A percentile compares a stretch with the other conserved stretches of the same genome.
Conservation (phyloP, 495 filamentous ascomycete species). For the Letharia lupina region DNA sequence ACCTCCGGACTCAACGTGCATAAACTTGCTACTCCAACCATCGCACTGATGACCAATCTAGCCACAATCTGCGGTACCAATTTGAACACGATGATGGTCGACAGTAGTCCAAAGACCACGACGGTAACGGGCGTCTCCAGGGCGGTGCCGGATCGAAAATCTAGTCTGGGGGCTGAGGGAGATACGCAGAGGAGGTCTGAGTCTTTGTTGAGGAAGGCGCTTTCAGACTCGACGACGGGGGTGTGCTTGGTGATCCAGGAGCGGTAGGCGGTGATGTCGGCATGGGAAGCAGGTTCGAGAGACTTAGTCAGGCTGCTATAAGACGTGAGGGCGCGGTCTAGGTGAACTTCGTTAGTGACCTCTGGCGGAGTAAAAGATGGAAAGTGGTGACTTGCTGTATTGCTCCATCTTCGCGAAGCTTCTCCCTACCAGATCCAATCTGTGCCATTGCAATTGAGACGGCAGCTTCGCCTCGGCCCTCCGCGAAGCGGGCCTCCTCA, state of each 20-base stretch:
- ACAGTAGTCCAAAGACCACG: constrained; percentile 45
- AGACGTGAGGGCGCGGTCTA: constrained; percentile 62
- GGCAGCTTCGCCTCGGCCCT: constrained; percentile 57
- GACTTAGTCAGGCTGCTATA: constrained; percentile 53
- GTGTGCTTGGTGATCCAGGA: constrained; percentile 52
- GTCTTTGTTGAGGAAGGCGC: constrained; percentile 55
- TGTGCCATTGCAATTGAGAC: constrained; percentile 63
- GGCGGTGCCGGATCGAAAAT: constrained; percentile 15
- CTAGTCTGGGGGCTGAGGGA: background rate
- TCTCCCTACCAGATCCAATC: constrained; percentile 59
- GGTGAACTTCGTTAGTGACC: constrained; percentile 8
- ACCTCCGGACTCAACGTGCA: constrained; percentile 19
- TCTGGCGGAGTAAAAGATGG: too few relatives aligned
- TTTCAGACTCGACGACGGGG: constrained; percentile 58
- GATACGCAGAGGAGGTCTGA: constrained; percentile 58
- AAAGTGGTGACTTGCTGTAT: constrained; percentile 57
- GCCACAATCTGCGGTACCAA: constrained; percentile 35
- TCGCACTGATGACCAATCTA: constrained; percentile 22
- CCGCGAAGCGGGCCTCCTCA: constrained; percentile 52
- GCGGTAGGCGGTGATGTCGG: constrained; percentile 57
- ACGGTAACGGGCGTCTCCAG: constrained; percentile 41
- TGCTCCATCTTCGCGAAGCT: constrained; percentile 70
- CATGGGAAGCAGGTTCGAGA: constrained; percentile 45
- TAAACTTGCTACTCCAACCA: constrained; percentile 19
- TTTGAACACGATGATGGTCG: constrained; percentile 53